These are phyloP conservation scores for Astragalus glycyphyllos DNA, from an alignment of 306 rosid genomes.

Conservation along the genomic window DNA sequence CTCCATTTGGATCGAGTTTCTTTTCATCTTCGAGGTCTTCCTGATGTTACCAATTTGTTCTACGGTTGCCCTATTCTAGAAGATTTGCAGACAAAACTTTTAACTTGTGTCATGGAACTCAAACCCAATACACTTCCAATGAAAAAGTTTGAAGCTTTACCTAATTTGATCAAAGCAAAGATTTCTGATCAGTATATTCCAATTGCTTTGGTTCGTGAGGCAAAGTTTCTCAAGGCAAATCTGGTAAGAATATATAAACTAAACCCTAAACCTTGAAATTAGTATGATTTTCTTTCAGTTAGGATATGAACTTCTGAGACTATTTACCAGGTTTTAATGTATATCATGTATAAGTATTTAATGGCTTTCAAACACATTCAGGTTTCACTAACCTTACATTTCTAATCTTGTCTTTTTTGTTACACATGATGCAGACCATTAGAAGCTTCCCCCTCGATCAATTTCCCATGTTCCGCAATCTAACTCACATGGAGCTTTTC, in stretches of 20 bases:
- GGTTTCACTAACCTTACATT: not conserved
- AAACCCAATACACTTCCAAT: not conserved
- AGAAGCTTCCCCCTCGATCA: not conserved
- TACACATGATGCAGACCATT: not conserved
- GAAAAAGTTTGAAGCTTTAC: not conserved
- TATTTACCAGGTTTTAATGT: too few species aligned
- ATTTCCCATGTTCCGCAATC: not conserved
- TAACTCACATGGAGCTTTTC: not conserved
- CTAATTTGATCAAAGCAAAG: constrained; percentile 1
- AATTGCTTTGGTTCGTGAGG: not conserved
- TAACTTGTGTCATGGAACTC: not conserved
- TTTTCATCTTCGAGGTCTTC: not conserved
- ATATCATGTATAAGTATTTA: too few species aligned
- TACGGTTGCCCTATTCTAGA: not conserved
- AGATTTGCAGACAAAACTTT: not conserved
- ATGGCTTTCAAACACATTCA: too few species aligned
- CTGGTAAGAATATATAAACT: not conserved
- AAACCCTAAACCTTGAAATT: too few species aligned
- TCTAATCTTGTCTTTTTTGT: not conserved
- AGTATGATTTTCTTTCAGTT: too few species aligned
- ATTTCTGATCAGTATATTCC: not conserved
- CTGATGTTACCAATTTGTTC: not conserved
- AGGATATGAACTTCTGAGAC: too few species aligned
- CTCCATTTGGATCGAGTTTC: not conserved
- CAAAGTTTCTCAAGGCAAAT: not conserved